Evolutionary conservation across 305 asterid genomes (phyloP), one percentile per base, ranked within the genome.

Genomic region (Fraxinus dipetala): DNA sequence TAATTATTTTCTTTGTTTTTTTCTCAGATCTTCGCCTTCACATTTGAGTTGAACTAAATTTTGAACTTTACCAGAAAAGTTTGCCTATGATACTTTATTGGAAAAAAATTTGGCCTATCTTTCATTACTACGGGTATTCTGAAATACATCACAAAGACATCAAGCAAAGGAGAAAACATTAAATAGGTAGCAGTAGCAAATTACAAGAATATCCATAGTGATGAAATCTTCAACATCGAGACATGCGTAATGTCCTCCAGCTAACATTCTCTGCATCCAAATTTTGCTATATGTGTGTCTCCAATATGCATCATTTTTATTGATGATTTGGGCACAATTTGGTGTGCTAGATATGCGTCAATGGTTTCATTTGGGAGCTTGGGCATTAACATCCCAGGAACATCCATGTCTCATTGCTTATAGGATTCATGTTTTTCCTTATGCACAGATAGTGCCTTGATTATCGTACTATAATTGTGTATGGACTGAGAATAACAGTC

Each of bases 1-100:
- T 69, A 16, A 78, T 48, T 32, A 45, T 48, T 26, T 72, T 26
- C 72, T 20, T 77, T 63, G 18, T 43, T 79, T 79, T 32, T 77
- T 22, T 32, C 34, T 20, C 61, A 61, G 73, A 2, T 56, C 26
- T 56, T 70, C 38, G 78, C 65, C 31, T 72, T 48, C 61, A 13
- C 1, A 20, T 26, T 78, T 43, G 28, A 70, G 36, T 77, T 80
- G 32, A 81, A 40, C 78, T 67, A 77, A 72, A 80, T 75, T 10
- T 70, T 10, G 72, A 43, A 24, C 20, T 78, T 32, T 26, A 6
- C 36, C 51, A 45, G 69, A 80, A 76, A 75, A 76, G 56, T 63
- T 82, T 54, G 20, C 67, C 10, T n/a, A 48, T 73, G 30, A 36
- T 67, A 61, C 75, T 76, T 61, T 82, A 61, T 79, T 70, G 16